A percentile compares a stretch with the other conserved stretches of the same genome.
Conservation (phyloP, 129 eudicot species). For the carrot (Daucus carota) region DH1_v3.0 NC_030387.2:38326001-38326500, state of each 20-base stretch:
- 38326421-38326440: background rate
- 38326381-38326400: background rate
- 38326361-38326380: background rate
- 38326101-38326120: background rate
- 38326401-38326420: background rate
- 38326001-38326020: background rate
- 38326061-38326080: background rate
- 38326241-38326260: background rate
- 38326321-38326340: background rate
- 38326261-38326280: background rate
- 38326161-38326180: no score
- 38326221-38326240: background rate
- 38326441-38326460: slow-evolving; percentile 54
- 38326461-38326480: slow-evolving; percentile 72
- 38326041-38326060: background rate
- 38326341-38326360: background rate
- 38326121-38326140: no score
- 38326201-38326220: no score
- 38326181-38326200: background rate
- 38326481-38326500: slow-evolving; percentile 59
- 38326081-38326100: background rate
- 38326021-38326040: background rate
- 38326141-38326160: no score
- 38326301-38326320: background rate
- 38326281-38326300: background rate